Evolutionary conservation across 2,329 filamentous ascomycete genomes (phyloP), one percentile per base, ranked within the genome.

Genomic region (Fusarium tupiense): DNA sequence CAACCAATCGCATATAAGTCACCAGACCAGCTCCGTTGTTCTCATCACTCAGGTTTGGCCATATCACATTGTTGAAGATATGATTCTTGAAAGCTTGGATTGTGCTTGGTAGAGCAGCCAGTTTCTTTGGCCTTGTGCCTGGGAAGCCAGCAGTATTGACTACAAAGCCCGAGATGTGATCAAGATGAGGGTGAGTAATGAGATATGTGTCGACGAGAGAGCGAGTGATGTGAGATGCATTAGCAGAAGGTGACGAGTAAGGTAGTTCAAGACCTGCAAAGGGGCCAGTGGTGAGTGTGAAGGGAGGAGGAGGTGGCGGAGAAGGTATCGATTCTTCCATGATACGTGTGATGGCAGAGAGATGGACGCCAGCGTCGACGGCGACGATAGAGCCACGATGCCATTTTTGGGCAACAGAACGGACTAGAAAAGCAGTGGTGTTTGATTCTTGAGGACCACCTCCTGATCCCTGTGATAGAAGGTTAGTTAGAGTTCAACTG

Each of bases 61-160:
- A 99, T 61, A 98, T 97, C 66, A 98, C 86, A 79, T 98, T 97
- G 83, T 99, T 99, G 86, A 99, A 99, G 68, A 99, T 94, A 83
- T 99, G 95, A 2, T 88, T 91, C 81, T 98, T 98, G 83, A 99
- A 92, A 0, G 96, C 95, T 52, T 94, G 89, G 59, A 99, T 95
- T n/a, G 96, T 97, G 35, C 91, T 92, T 0, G 95, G 94, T 8
- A 98, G 85, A 1, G 93, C 96, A 3, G 96, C 95, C 20, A 99
- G 86, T 31, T 93, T 91, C 83, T 98, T 99, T 1, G 95, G 94
- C 35, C 92, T 90, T 5, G 92, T 90, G 37, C 93, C 93, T 37
- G 94, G 92, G 26, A 97, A 90, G 7, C 93, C 92, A 10, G 96
- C 95, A 0, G 96, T 98, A 82, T 98, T 98, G 81, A 98, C 92